Percentiles rank a stretch among this genome's conserved stretches.
phyloP scores from a whole-genome alignment of 192 early-diverging fungal genomes.

The Linnemannia elongata region DNA sequence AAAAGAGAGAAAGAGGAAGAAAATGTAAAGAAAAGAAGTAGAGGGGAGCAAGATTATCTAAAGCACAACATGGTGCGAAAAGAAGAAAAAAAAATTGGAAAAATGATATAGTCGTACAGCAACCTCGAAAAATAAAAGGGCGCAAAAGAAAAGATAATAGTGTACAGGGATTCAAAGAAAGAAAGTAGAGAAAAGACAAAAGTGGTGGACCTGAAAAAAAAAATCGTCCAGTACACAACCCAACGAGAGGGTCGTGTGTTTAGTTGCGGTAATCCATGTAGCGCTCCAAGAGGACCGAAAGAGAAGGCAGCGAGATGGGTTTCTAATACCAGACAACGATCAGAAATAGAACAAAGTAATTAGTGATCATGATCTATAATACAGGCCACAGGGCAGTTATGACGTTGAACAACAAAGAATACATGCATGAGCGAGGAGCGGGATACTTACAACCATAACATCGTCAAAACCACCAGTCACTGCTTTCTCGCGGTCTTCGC shows the following conservation, averaged over 20 bases:
- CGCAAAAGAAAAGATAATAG: neutral
- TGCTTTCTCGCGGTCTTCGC: slow-evolving; percentile 48
- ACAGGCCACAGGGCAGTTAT: neutral
- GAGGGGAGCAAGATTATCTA: neutral
- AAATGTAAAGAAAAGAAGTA: neutral
- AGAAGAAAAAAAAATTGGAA: neutral
- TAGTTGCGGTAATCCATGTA: slow-evolving; percentile 30
- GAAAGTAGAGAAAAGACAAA: neutral
- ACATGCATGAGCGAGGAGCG: too few relatives aligned
- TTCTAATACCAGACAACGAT: slow-evolving; percentile 16
- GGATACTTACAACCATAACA: slow-evolving; percentile 44
- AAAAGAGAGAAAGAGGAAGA: neutral
- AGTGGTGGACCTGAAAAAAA: neutral
- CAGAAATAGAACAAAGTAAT: neutral
- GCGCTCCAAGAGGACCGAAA: slow-evolving; percentile 35
- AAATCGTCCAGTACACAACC: neutral
- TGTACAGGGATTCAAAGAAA: neutral
- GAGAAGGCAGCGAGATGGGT: slow-evolving; percentile 51
- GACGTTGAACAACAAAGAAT: neutral
- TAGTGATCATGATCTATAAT: neutral
- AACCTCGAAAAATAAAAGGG: neutral
- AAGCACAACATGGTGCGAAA: neutral
- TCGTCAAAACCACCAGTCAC: slow-evolving; percentile 46
- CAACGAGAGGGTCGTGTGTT: too few relatives aligned
- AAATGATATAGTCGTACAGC: neutral